Percentiles rank a stretch among this genome's conserved stretches.
These are phyloP conservation scores for Cenchrus purpureus DNA, from an alignment of 176 grass and related monocot genomes.

Conservation along the genomic window DNA sequence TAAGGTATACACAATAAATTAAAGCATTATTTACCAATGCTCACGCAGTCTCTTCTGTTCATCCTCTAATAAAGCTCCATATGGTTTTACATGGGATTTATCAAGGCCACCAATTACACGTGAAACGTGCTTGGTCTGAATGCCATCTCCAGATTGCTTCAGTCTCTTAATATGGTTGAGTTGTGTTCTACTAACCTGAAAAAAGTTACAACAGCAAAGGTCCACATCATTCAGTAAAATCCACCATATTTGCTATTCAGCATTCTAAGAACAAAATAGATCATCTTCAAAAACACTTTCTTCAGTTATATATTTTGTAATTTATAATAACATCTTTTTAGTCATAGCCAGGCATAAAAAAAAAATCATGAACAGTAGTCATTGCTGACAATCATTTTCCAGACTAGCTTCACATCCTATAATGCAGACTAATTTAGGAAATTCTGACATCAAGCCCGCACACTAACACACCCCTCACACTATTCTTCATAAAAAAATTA, in stretches of 20 bases:
- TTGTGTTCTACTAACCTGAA: slow-evolving; percentile 63
- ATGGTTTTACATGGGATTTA: slow-evolving; percentile 55
- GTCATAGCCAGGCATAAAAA: neutral
- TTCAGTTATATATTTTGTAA: neutral
- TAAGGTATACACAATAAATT: neutral
- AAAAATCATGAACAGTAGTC: neutral
- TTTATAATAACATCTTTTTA: neutral
- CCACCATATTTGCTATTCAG: neutral
- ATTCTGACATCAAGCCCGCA: slow-evolving; percentile 1
- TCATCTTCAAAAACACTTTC: neutral
- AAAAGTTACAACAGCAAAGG: slow-evolving; percentile 23
- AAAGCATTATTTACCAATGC: slow-evolving; percentile 50
- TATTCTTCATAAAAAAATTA: slow-evolving; percentile 16
- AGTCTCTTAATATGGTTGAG: slow-evolving; percentile 58
- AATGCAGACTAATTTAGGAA: slow-evolving; percentile 8
- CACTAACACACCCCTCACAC: neutral
- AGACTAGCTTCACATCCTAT: neutral
- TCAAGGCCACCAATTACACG: slow-evolving; percentile 62
- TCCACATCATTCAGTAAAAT: neutral
- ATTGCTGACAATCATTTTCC: slow-evolving; percentile 2
- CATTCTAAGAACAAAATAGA: neutral
- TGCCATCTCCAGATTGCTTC: slow-evolving; percentile 67
- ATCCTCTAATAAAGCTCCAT: slow-evolving; percentile 51
- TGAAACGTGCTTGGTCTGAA: slow-evolving; percentile 53
- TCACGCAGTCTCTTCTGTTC: slow-evolving; percentile 46